A percentile compares a stretch with the other conserved stretches of the same genome.
Conservation (phyloP, 225 moss, liverwort and hornwort species). For the Rhytidiadelphus loreus region DNA sequence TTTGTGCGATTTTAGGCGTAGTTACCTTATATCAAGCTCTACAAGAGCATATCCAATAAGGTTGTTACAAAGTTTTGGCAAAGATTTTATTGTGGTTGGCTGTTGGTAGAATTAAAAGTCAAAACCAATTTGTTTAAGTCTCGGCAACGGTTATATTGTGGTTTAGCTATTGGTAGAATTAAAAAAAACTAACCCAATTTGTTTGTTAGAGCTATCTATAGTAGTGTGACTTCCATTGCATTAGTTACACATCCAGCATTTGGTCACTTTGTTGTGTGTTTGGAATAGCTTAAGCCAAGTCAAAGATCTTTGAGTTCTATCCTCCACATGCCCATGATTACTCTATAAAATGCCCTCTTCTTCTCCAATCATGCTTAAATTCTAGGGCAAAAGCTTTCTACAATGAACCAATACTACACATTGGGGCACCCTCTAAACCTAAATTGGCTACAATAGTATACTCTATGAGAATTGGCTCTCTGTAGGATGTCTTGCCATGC, state of each 20-base stretch:
- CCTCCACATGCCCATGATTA: not conserved
- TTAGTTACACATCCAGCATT: accelerated
- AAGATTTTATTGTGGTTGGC: too few relatives aligned
- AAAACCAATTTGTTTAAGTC: too few relatives aligned
- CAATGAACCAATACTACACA: accelerated
- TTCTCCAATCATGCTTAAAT: accelerated
- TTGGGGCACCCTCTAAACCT: accelerated
- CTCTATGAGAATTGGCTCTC: accelerated
- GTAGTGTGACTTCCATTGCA: accelerated
- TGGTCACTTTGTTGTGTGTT: not conserved
- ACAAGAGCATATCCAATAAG: too few relatives aligned
- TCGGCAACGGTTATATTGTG: too few relatives aligned
- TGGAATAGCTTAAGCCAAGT: accelerated
- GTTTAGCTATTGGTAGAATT: too few relatives aligned
- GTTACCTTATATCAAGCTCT: too few relatives aligned
- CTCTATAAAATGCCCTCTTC: accelerated
- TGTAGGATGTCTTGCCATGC: too few relatives aligned
- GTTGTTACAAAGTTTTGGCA: too few relatives aligned
- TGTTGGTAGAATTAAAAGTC: too few relatives aligned
- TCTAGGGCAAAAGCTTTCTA: not conserved
- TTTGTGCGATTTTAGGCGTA: too few relatives aligned
- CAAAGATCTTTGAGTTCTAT: accelerated
- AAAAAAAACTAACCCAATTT: too few relatives aligned
- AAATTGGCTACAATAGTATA: accelerated
- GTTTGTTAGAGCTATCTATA: accelerated